Percentiles rank a stretch among this genome's conserved stretches.
Conservation (phyloP, 768 basidiomycete genomes). For the Rhodotorula babjevae region DNA sequence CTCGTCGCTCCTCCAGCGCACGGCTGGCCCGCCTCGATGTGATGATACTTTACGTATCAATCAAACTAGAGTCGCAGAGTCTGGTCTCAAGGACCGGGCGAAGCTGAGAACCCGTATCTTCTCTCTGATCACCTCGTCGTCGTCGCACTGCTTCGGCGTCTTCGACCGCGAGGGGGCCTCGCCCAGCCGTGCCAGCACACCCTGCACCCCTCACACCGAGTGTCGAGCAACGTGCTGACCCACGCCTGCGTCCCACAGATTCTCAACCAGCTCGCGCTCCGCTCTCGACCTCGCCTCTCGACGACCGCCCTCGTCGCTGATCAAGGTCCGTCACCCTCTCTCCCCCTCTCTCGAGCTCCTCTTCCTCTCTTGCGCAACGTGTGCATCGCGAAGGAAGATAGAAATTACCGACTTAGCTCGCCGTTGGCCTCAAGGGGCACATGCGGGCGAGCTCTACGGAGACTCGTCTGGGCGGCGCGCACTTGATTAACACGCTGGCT, state of each 20-base stretch:
- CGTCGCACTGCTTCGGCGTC: no score
- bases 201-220: no score
- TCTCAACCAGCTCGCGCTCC: no score
- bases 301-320: no score
- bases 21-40: not conserved
- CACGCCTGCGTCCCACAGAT: no score
- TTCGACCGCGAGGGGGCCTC: no score
- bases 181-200: no score
- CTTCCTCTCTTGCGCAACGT: no score
- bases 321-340: slow-evolving; percentile 1
- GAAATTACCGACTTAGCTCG: slow-evolving; percentile 12
- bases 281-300: no score
- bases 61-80: slow-evolving; percentile 10
- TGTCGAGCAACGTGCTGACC: no score
- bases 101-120: not conserved
- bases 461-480: not conserved
- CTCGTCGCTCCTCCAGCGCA: not conserved
- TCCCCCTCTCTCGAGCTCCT: no score
- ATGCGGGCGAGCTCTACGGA: not conserved
- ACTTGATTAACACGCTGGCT: not conserved
- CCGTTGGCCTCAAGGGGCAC: not conserved
- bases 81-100: slow-evolving; percentile 1
- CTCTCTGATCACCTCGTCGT: slow-evolving; percentile 1
- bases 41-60: slow-evolving; percentile 25
- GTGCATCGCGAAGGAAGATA: slow-evolving; percentile 2